Percentiles rank a stretch among this genome's conserved stretches.
Evolutionary conservation across 768 basidiomycete genomes (phyloP).

Genomic region (Leccinum boreale): DNA sequence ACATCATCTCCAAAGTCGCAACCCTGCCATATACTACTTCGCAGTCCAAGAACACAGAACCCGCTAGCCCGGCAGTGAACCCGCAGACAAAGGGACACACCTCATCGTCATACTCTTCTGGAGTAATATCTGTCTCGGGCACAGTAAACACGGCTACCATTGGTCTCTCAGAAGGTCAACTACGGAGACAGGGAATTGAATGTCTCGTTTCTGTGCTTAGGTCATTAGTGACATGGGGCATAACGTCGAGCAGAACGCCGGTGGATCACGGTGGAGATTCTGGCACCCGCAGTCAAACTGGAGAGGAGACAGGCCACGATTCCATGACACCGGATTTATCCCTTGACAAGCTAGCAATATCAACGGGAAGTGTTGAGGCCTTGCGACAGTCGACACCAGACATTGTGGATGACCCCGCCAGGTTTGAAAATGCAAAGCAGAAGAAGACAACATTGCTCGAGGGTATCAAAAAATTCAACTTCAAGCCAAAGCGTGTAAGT

Average conservation of each 20-base stretch:
- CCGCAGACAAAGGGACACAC: conserved; percentile 38
- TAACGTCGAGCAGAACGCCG: conserved; percentile 37
- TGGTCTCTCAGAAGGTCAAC: conserved; percentile 76
- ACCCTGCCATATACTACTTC: conserved; percentile 49
- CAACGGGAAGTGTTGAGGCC: conserved; percentile 48
- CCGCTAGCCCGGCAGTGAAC: conserved; percentile 57
- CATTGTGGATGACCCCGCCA: conserved; percentile 80
- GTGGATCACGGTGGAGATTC: conserved; percentile 37
- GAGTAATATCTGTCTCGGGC: conserved; percentile 61
- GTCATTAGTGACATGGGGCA: conserved; percentile 91
- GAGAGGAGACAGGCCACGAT: conserved; percentile 54
- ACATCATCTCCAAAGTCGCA: conserved; percentile 91
- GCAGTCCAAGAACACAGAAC: conserved; percentile 52
- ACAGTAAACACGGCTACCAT: conserved; percentile 64
- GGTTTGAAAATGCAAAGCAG: conserved; percentile 94
- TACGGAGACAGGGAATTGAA: conserved; percentile 91
- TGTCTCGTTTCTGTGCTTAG: conserved; percentile 85
- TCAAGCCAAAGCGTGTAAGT: conserved; percentile 92
- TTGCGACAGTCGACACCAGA: conserved; percentile 75
- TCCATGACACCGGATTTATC: conserved; percentile 55
- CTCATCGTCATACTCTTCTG: conserved; percentile 54
- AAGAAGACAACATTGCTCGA: conserved; percentile 93
- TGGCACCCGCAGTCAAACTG: conserved; percentile 42
- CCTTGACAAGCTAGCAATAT: conserved; percentile 49
- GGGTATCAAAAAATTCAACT: conserved; percentile 97